Base-by-base conservation (phyloP, 371 early-diverging fungal species). In the Lichtheimia hyalospora region DNA sequence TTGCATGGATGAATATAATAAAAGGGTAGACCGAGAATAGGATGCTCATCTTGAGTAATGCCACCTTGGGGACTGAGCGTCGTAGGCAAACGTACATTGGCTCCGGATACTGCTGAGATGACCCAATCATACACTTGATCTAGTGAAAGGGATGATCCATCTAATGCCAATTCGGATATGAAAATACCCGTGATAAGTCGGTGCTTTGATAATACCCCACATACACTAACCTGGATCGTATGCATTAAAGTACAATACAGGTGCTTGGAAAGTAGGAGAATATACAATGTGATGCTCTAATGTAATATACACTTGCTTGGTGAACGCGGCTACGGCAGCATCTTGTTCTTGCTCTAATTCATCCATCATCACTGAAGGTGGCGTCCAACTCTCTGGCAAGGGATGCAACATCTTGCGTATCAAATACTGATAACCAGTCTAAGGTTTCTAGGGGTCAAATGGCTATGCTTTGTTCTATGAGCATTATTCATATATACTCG, bases 1-100 rank as follows among this genome's bases (percentile, higher is more conserved):
- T 90, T 86, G 62, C 90, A 89, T 2, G 91, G 91, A 57, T 90
- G 91, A 62, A 90, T 71, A 62, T 84, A 87, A 74, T 80, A 83
- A 54, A 67, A 87, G 2, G 89, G 90, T 0, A 67, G 55, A 8
- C 77, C 77, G 3, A 89, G 52, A 1, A 79, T 54, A 0, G 92
- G 91, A 56, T 91, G 92, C 15, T 91, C 92, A 53, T 69, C 66
- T 43, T 74, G 69, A 41, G 81, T 56, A 21, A 80, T 57, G 13
- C 70, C 44, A 41, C 63, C 58, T 44, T 67, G 67, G 14, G 24
- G 18, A 20, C 60, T 57, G 7, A 59, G 24, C 24, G 42, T 51
- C 10, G 54, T 53, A 34, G 34, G 34, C 34, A 34, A 34, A 8
- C 34, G 34, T 10, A 34, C 2, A 34, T 34, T 34, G 34, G 34